Conservation (phyloP, 345 rosid species). For the Aegle marmelos region DNA sequence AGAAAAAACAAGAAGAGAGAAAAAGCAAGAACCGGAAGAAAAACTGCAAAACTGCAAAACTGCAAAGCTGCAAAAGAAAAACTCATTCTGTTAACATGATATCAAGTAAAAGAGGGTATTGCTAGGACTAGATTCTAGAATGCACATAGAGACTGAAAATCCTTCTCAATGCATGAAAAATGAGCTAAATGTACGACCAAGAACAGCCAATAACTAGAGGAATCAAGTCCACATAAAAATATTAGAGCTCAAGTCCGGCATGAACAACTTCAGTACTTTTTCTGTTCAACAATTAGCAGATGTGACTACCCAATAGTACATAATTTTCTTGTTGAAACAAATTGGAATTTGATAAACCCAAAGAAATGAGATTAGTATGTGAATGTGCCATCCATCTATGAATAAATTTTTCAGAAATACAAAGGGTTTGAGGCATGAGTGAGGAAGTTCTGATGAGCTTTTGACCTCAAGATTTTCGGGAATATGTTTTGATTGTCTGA, state of each 20-base stretch:
- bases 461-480: background rate
- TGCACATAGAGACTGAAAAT: background rate
- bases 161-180: background rate
- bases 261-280: background rate
- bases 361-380: background rate
- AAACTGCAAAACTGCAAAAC: background rate
- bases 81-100: background rate
- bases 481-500: background rate
- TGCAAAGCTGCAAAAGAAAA: background rate
- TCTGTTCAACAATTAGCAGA: background rate
- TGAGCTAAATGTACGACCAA: background rate
- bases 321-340: background rate
- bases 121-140: background rate
- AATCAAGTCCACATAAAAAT: background rate
- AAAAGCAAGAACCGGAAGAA: background rate
- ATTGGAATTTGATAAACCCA: background rate
- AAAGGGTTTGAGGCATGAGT: background rate
- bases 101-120: background rate
- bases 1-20: background rate
- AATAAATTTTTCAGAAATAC: background rate
- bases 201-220: background rate
- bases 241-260: background rate
- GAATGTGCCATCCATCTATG: background rate
- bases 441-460: background rate
- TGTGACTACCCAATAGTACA: background rate